Percentiles rank a stretch among this genome's conserved stretches.
Evolutionary conservation across 495 filamentous ascomycete species (phyloP).

Genomic region (Copromyces sp.): DNA sequence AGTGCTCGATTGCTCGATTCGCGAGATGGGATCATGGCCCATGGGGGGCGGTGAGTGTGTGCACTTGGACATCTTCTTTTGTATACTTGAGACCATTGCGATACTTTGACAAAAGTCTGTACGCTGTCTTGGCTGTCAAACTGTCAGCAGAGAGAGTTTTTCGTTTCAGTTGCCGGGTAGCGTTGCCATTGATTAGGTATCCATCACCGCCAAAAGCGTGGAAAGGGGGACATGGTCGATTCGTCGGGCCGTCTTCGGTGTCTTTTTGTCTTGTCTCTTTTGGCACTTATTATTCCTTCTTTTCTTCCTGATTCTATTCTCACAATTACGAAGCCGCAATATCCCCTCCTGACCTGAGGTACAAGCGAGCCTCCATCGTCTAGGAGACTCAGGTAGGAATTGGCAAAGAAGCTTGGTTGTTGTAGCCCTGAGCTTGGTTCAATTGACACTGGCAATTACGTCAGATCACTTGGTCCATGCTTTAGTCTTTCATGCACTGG

Average conservation of each 20-base stretch:
- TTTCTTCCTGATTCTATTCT: not conserved
- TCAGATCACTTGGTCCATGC: not conserved
- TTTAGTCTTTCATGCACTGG: not conserved
- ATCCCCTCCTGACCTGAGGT: not conserved
- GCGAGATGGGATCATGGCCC: not conserved
- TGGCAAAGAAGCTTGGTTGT: not conserved
- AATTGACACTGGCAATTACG: not conserved
- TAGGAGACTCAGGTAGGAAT: no score
- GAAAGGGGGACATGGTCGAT: not conserved
- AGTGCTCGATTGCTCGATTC: not conserved
- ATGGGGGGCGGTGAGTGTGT: not conserved
- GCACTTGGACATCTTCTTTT: not conserved
- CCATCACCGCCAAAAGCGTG: not conserved
- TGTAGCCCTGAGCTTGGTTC: not conserved
- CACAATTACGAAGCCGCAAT: not conserved
- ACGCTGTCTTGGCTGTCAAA: not conserved
- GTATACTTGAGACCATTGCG: not conserved
- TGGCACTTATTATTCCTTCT: not conserved
- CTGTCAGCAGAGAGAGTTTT: not conserved
- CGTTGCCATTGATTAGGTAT: not conserved
- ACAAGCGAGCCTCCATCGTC: not conserved
- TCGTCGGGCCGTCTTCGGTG: not conserved
- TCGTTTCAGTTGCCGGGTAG: not conserved
- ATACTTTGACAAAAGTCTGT: not conserved
- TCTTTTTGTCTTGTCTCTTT: not conserved